A percentile compares a stretch with the other conserved stretches of the same genome.
Conservation (phyloP, 805 yeast genomes). For the Kazachstania africana region DNA sequence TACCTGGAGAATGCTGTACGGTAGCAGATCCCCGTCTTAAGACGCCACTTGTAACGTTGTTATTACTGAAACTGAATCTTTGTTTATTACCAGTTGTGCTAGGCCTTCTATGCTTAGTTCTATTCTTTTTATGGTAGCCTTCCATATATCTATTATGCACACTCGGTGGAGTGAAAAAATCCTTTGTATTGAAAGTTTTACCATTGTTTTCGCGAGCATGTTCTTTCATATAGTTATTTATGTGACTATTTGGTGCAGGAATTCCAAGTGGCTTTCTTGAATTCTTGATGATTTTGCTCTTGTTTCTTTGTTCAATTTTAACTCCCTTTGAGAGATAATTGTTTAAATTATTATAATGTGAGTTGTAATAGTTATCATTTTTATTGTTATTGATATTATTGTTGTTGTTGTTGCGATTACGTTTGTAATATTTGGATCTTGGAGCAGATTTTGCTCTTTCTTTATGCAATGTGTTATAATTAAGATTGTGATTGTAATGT, state of each 20-base stretch:
- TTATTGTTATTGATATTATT: constrained; percentile 6
- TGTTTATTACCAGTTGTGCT: constrained; percentile 14
- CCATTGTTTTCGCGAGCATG: constrained; percentile 17
- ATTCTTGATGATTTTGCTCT: constrained; percentile 19
- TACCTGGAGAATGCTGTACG: constrained; percentile 32
- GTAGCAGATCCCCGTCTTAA: constrained; percentile 4
- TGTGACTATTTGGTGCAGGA: constrained; percentile 43
- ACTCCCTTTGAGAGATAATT: constrained; percentile 16
- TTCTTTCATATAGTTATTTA: constrained; percentile 29
- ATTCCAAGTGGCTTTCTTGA: constrained; percentile 53
- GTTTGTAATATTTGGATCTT: constrained; percentile 20
- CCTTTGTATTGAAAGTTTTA: constrained; percentile 45
- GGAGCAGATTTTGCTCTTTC: constrained; percentile 23
- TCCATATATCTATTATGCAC: constrained; percentile 62
- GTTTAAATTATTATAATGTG: constrained; percentile 9
- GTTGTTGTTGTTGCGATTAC: constrained; percentile 12
- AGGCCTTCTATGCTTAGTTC: constrained; percentile 17
- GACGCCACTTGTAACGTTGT: constrained; percentile 4
- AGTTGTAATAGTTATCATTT: constrained; percentile 5
- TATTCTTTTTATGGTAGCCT: constrained; percentile 20
- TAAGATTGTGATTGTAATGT: not conserved
- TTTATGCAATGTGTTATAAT: not conserved
- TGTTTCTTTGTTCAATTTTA: constrained; percentile 15
- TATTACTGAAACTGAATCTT: constrained; percentile 3
- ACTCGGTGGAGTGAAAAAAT: constrained; percentile 69